These are phyloP conservation scores for Holtermanniella nyarrowii DNA, from an alignment of 768 basidiomycete genomes.

Conservation along the genomic window DNA sequence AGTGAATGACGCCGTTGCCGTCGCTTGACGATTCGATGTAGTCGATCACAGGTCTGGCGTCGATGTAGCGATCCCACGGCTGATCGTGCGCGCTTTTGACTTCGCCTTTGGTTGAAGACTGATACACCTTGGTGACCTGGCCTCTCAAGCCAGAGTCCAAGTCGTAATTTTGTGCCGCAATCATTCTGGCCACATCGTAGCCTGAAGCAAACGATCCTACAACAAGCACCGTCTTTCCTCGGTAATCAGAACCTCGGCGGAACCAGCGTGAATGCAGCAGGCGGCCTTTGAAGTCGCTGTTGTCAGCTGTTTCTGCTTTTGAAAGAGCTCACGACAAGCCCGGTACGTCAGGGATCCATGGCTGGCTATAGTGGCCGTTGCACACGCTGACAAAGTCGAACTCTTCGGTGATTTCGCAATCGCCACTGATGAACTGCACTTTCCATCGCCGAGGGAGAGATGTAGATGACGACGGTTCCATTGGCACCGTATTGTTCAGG, in stretches of 20 bases:
- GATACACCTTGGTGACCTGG: conserved; percentile 21
- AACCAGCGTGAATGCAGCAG: conserved; percentile 41
- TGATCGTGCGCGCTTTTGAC: conserved; percentile 19
- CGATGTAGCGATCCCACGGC: conserved; percentile 36
- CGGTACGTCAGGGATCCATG: conserved; percentile 34
- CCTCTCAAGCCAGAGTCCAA: background rate
- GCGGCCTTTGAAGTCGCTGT: conserved; percentile 31
- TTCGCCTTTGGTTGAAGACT: conserved; percentile 15
- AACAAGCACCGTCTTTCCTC: conserved; percentile 38
- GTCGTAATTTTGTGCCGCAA: conserved; percentile 14
- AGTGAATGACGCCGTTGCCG: conserved; percentile 20
- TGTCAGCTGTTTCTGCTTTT: background rate
- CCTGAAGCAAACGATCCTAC: conserved; percentile 43
- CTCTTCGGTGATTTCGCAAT: conserved; percentile 11
- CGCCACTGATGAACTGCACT: conserved; percentile 7
- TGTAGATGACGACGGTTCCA: background rate
- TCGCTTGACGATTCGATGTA: conserved; percentile 10
- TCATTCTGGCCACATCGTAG: conserved; percentile 37
- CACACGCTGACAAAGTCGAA: conserved; percentile 38
- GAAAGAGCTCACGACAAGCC: conserved; percentile 29
- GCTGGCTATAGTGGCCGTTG: conserved; percentile 41
- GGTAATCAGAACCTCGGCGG: conserved; percentile 24
- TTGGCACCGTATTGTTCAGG: conserved; percentile 10
- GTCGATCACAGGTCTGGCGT: conserved; percentile 20
- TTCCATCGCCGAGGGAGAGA: conserved; percentile 12